phyloP scores from a whole-genome alignment of 768 basidiomycete genomes.

The Calocybe indica region DNA sequence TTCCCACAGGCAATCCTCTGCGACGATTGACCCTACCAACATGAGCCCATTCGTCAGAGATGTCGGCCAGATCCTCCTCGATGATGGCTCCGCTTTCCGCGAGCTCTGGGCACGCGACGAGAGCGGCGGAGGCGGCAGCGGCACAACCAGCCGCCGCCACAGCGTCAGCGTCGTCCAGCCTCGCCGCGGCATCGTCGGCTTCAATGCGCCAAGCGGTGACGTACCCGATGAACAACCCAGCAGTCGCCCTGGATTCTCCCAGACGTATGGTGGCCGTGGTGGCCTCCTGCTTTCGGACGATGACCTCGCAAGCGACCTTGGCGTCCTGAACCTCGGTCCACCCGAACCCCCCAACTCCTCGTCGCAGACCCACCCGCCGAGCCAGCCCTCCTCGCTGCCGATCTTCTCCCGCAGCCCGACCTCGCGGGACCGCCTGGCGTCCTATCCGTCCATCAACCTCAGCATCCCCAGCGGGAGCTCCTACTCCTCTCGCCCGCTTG shows the following conservation, averaged over 20 bases:
- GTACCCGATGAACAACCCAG: constrained; percentile 21
- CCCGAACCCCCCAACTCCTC: constrained; percentile 24
- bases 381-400: constrained; percentile 71
- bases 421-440: constrained; percentile 41
- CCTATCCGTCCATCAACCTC: constrained; percentile 59
- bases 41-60: constrained; percentile 85
- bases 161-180: constrained; percentile 83
- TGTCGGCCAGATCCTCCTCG: constrained; percentile 69
- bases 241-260: constrained; percentile 23
- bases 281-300: constrained; percentile 73
- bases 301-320: constrained; percentile 70
- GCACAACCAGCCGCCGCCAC: constrained; percentile 77
- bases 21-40: constrained; percentile 53
- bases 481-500: constrained; percentile 43
- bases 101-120: constrained; percentile 72
- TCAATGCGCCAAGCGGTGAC: constrained; percentile 52
- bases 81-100: constrained; percentile 66
- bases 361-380: constrained; percentile 47
- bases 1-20: constrained; percentile 28
- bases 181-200: constrained; percentile 60
- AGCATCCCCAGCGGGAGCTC: constrained; percentile 42
- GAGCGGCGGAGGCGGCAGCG: constrained; percentile 61
- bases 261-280: constrained; percentile 37
- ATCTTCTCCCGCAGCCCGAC: constrained; percentile 68
- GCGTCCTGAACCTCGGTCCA: constrained; percentile 50